phyloP scores from a whole-genome alignment of 176 grass and related monocot genomes.

The Otatea glauca region DNA sequence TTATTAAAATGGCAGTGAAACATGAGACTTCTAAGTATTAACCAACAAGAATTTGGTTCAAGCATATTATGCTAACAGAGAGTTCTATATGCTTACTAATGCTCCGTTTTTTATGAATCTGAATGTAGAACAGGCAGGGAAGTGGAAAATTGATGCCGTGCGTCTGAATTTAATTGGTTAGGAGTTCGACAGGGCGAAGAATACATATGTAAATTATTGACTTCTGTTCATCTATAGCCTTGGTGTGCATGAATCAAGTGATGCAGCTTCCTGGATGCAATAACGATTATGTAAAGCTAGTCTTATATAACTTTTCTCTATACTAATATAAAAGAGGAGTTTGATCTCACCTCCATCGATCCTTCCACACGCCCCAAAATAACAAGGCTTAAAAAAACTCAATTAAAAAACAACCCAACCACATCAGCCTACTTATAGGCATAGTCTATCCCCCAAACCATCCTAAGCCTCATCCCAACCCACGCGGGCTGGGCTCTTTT shows the following conservation, averaged over 20 bases:
- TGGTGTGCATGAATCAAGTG: constrained; percentile 44
- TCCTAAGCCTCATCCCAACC: too few relatives aligned
- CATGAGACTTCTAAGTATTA: neutral
- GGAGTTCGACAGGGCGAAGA: constrained; percentile 31
- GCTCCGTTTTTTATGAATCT: constrained; percentile 12
- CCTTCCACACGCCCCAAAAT: too few relatives aligned
- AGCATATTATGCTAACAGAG: constrained; percentile 1
- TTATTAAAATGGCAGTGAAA: neutral
- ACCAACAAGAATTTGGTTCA: constrained; percentile 16
- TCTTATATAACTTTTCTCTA: constrained; percentile 41
- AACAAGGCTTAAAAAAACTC: too few relatives aligned
- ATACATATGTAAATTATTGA: constrained; percentile 62
- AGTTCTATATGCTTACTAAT: constrained; percentile 40
- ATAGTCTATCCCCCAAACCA: too few relatives aligned
- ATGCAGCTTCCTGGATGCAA: constrained; percentile 45
- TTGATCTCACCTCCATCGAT: too few relatives aligned
- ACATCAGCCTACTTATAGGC: too few relatives aligned
- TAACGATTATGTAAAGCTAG: constrained; percentile 62
- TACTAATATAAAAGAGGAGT: too few relatives aligned
- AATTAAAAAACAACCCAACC: too few relatives aligned
- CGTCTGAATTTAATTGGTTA: constrained; percentile 57
- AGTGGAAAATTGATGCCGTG: constrained; percentile 46
- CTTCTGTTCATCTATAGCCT: constrained; percentile 52
- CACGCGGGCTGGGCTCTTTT: too few relatives aligned
- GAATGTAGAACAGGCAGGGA: constrained; percentile 73